Conservation (phyloP, 257 asterid genomes). For the Datura wrightii region DNA sequence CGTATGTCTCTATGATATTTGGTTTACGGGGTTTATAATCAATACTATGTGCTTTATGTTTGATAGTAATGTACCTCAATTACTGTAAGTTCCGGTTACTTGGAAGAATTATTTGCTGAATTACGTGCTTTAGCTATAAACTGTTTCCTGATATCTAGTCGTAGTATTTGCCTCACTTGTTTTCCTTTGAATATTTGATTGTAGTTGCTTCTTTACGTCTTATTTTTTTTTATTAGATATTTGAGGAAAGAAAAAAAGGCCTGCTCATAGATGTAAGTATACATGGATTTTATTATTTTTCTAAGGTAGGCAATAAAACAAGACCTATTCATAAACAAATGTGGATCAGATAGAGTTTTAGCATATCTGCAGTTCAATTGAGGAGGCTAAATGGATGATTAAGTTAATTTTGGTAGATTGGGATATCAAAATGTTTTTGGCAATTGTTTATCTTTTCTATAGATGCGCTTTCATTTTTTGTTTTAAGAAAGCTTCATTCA, state of each 20-base stretch:
- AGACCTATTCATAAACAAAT: neutral
- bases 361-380: neutral
- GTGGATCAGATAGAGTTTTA: neutral
- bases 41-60: neutral
- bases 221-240: neutral
- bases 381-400: neutral
- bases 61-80: conserved; percentile 5
- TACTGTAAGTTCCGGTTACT: conserved; percentile 5
- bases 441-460: neutral
- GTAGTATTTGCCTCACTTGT: conserved; percentile 2
- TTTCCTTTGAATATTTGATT: neutral
- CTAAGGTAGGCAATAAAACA: neutral
- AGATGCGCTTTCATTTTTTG: neutral
- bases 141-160: conserved; percentile 10
- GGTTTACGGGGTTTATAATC: neutral
- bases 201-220: neutral
- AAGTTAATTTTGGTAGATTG: neutral
- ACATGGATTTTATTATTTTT: neutral
- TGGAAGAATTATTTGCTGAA: neutral
- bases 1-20: neutral
- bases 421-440: neutral
- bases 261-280: neutral
- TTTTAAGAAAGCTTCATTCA: neutral
- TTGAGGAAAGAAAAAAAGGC: neutral
- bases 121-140: neutral